phyloP scores from a whole-genome alignment of 108 stramenopile genomes.

The Ochromonas danica region DNA sequence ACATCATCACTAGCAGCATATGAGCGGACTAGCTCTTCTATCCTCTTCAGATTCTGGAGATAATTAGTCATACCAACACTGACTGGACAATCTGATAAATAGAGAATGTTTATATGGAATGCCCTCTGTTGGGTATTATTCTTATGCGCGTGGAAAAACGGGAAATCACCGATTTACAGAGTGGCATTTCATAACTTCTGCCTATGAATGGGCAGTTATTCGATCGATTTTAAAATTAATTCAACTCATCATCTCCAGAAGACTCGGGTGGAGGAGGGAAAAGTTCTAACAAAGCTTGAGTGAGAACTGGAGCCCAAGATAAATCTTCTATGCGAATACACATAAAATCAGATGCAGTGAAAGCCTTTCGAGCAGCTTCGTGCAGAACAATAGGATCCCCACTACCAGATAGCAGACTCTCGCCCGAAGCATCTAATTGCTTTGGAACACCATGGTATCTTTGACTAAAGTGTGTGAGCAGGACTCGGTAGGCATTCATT shows the following conservation, averaged over 20 bases:
- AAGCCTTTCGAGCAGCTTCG: background rate
- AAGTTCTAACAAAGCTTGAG: background rate
- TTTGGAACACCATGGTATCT: constrained; percentile 65
- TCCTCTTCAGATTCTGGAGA: no score
- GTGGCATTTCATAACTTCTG: no score
- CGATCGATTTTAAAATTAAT: background rate
- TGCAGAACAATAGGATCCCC: background rate
- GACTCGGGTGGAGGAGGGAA: background rate
- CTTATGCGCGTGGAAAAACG: no score
- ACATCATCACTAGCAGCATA: no score
- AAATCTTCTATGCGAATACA: background rate
- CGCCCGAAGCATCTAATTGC: background rate
- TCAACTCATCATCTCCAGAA: background rate
- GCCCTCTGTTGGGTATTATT: no score
- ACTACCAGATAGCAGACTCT: background rate
- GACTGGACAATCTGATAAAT: no score
- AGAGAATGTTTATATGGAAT: no score
- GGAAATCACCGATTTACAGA: no score
- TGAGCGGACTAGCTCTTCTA: no score
- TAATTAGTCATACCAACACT: no score
- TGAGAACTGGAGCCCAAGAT: background rate
- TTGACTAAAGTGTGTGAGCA: constrained; percentile 94
- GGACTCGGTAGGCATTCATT: constrained; percentile 69
- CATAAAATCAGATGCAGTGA: background rate
- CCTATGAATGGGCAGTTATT: background rate